Conservation (phyloP, 2,329 filamentous ascomycete genomes). For the Biscogniauxia sp. region DNA sequence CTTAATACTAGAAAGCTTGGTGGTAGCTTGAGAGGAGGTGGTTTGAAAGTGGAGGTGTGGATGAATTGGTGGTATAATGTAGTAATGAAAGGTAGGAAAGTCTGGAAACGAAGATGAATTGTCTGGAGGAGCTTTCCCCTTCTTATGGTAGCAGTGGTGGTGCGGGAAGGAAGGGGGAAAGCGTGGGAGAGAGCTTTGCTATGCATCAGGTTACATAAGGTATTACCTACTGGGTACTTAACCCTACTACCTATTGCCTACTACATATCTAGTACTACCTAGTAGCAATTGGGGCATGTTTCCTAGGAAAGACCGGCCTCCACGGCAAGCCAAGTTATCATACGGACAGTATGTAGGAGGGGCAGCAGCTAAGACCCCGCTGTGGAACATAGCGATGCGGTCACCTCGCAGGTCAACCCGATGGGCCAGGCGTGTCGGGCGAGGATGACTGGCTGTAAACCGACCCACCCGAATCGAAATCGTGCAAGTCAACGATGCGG, state of each 20-base stretch:
- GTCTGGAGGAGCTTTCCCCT: no score
- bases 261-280: no score
- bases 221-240: no score
- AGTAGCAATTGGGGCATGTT: no score
- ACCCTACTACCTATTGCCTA: no score
- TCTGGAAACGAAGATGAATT: no score
- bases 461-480: constrained; percentile 12
- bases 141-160: no score
- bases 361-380: constrained; percentile 24
- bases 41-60: neutral
- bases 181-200: no score
- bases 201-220: no score
- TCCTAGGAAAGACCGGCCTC: constrained; percentile 1
- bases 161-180: neutral
- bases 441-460: constrained; percentile 11
- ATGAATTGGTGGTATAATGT: neutral
- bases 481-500: constrained; percentile 5
- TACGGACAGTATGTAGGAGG: constrained; percentile 18
- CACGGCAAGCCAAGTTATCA: constrained; percentile 17
- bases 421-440: constrained; percentile 16
- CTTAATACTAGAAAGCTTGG: no score
- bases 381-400: constrained; percentile 18
- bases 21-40: no score
- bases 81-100: neutral
- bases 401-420: constrained; percentile 23